phyloP scores from a whole-genome alignment of 495 filamentous ascomycete genomes.

The Hypomontagnella submonticulosa region DNA sequence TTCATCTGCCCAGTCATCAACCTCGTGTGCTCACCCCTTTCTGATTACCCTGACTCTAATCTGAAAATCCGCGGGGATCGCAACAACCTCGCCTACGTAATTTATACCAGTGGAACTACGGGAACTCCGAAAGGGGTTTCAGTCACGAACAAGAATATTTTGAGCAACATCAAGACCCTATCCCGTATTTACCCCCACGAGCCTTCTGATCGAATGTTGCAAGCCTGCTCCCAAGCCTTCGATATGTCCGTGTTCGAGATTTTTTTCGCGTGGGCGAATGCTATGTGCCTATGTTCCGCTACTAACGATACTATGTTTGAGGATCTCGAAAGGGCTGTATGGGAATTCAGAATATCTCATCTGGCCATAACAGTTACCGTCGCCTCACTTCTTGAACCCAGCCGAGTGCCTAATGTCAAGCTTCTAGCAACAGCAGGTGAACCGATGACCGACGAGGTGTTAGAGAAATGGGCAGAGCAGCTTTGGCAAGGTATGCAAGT shows the following conservation, averaged over 20 bases:
- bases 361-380: constrained; percentile 82
- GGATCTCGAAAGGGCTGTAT: constrained; percentile 70
- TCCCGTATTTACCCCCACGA: constrained; percentile 66
- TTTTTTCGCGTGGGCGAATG: constrained; percentile 78
- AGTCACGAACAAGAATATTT: constrained; percentile 73
- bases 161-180: constrained; percentile 73
- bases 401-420: constrained; percentile 69
- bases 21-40: constrained; percentile 46
- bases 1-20: constrained; percentile 49
- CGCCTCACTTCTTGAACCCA: constrained; percentile 71
- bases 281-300: constrained; percentile 77
- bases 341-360: constrained; percentile 71
- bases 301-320: constrained; percentile 71
- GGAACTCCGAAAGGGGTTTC: constrained; percentile 76
- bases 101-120: constrained; percentile 75
- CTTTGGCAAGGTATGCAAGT: constrained; percentile 69
- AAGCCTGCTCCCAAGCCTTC: constrained; percentile 79
- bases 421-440: constrained; percentile 80
- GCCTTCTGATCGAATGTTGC: constrained; percentile 65
- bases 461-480: constrained; percentile 70
- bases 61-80: constrained; percentile 48
- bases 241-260: constrained; percentile 85
- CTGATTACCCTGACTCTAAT: constrained; percentile 43
- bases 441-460: constrained; percentile 72
- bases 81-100: constrained; percentile 63